phyloP scores from a whole-genome alignment of 352 stramenopile species.

The Blastocystis sp. region DNA sequence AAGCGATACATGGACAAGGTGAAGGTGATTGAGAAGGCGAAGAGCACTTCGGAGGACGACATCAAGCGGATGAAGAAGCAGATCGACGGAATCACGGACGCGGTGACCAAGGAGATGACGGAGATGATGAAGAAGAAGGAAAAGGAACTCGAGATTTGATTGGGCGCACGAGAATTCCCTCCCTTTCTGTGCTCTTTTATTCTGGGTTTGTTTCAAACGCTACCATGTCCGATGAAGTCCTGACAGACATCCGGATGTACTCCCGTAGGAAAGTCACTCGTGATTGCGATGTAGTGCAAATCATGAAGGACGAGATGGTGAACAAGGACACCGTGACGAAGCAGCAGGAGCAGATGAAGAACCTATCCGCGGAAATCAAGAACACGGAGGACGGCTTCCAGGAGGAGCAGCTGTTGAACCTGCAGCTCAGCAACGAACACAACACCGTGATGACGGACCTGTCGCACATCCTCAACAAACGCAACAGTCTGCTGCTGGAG shows the following conservation, averaged over 20 bases:
- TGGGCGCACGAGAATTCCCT: conserved; percentile 37
- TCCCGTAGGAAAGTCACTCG: not conserved
- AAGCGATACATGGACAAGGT: conserved; percentile 64
- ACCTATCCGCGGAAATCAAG: conserved; percentile 7
- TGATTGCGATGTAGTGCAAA: conserved; percentile 15
- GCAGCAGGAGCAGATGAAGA: conserved; percentile 47
- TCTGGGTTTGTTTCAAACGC: conserved; percentile 8
- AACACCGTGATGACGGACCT: conserved; percentile 61
- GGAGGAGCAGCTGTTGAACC: conserved; percentile 24
- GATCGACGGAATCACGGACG: conserved; percentile 43
- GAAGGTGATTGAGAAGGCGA: conserved; percentile 58
- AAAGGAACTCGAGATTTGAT: conserved; percentile 61
- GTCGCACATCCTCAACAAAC: conserved; percentile 51
- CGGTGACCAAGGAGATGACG: conserved; percentile 49
- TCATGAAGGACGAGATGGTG: conserved; percentile 59
- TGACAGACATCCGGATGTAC: conserved; percentile 63
- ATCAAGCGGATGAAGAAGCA: conserved; percentile 59
- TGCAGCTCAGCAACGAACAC: conserved; percentile 49
- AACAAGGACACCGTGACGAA: conserved; percentile 62
- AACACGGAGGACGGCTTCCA: conserved; percentile 26
- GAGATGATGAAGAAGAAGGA: conserved; percentile 69
- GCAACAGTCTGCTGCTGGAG: conserved; percentile 48
- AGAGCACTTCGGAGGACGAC: conserved; percentile 41
- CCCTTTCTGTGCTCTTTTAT: conserved; percentile 15
- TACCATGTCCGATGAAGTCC: conserved; percentile 41